A percentile compares a stretch with the other conserved stretches of the same genome.
phyloP scores from a whole-genome alignment of 257 asterid species.

The Gentiana straminea region DNA sequence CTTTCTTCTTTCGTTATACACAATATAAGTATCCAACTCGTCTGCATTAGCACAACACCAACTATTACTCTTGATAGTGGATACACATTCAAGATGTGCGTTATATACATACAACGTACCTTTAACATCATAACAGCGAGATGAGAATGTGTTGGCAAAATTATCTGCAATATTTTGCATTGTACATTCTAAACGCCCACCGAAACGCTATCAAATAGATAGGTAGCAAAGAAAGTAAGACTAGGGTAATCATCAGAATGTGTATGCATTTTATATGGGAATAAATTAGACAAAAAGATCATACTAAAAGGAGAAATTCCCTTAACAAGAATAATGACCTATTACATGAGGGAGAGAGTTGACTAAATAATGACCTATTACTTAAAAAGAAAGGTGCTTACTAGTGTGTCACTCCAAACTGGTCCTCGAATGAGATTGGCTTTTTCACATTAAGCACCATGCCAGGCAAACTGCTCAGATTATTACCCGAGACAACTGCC shows the following conservation, averaged over 20 bases:
- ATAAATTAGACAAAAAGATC: neutral
- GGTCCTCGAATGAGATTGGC: slow-evolving; percentile 64
- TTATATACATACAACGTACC: slow-evolving; percentile 28
- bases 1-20: slow-evolving; percentile 77
- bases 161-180: slow-evolving; percentile 97
- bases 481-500: slow-evolving; percentile 66
- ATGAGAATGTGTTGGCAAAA: slow-evolving; percentile 50
- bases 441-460: slow-evolving; percentile 88
- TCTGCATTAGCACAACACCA: slow-evolving; percentile 35
- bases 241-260: neutral
- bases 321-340: too few relatives aligned
- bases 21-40: slow-evolving; percentile 79
- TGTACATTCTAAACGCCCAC: slow-evolving; percentile 97
- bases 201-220: slow-evolving; percentile 51
- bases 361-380: neutral
- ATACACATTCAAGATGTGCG: neutral
- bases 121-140: slow-evolving; percentile 61
- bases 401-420: slow-evolving; percentile 81
- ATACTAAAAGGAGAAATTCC: neutral
- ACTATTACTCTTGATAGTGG: slow-evolving; percentile 5
- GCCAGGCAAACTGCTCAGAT: slow-evolving; percentile 70
- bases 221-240: slow-evolving; percentile 3
- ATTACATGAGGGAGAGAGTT: neutral
- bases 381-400: slow-evolving; percentile 19
- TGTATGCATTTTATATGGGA: neutral